Conservation (phyloP, 2,329 filamentous ascomycete genomes). For the Karstenula rhodostoma region DNA sequence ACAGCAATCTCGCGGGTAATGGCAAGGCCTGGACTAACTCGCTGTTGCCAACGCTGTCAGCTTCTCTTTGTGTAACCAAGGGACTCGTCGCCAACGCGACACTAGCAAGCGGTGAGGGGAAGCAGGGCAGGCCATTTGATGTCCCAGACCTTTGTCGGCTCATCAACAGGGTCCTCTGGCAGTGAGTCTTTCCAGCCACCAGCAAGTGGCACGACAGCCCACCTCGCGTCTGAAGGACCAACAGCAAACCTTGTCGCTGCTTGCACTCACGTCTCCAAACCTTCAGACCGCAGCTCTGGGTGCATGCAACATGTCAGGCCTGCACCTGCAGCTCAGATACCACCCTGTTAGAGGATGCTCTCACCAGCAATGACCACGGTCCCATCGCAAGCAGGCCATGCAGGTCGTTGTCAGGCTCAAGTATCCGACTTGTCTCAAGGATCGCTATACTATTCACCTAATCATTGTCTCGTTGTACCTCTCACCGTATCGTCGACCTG, state of each 20-base stretch:
- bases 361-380: background rate
- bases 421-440: slow-evolving; percentile 12
- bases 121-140: background rate
- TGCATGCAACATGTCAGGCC: background rate
- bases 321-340: background rate
- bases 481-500: slow-evolving; percentile 2
- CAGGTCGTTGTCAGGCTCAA: slow-evolving; percentile 24
- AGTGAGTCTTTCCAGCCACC: background rate
- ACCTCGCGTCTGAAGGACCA: background rate
- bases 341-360: background rate
- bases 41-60: background rate
- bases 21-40: background rate
- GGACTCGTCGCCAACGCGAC: background rate
- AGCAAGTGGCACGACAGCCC: background rate
- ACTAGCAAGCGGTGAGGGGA: slow-evolving; percentile 9
- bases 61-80: background rate
- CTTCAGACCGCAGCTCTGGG: background rate
- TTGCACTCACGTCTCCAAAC: background rate
- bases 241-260: background rate
- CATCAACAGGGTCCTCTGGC: background rate
- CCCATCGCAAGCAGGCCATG: background rate
- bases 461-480: background rate
- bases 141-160: background rate
- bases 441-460: slow-evolving; percentile 9
- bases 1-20: background rate